Evolutionary conservation across 306 rosid species (phyloP).

Genomic region (Inga oerstediana): DNA sequence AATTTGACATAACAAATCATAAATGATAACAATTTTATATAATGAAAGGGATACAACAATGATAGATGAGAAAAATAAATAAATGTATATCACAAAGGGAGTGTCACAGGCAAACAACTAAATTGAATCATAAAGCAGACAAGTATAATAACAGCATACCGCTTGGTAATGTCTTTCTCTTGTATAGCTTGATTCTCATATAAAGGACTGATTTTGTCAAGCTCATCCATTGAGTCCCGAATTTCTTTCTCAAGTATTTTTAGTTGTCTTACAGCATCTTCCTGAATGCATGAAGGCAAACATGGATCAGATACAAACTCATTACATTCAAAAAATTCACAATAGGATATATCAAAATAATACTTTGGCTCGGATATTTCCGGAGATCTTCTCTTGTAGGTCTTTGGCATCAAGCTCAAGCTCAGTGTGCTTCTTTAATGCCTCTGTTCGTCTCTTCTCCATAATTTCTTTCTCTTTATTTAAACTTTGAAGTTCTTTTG

Average conservation of each 20-base stretch:
- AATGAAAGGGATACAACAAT: background rate
- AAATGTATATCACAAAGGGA: constrained; percentile 3
- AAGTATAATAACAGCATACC: constrained; percentile 52
- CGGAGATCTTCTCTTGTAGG: constrained; percentile 76
- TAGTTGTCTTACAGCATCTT: constrained; percentile 75
- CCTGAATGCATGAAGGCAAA: constrained; percentile 52
- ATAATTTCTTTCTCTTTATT: constrained; percentile 82
- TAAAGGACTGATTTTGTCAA: constrained; percentile 72
- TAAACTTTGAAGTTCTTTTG: constrained; percentile 80
- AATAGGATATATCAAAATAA: constrained; percentile 19
- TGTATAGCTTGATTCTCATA: constrained; percentile 65
- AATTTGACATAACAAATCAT: background rate
- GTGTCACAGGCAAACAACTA: background rate
- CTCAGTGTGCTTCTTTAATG: constrained; percentile 75
- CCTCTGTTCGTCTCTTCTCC: constrained; percentile 72
- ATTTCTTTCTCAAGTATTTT: constrained; percentile 69
- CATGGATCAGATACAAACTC: constrained; percentile 34
- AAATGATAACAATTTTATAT: background rate
- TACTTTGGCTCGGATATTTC: constrained; percentile 76
- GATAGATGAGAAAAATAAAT: background rate
- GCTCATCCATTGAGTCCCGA: constrained; percentile 72
- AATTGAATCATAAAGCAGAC: constrained; percentile 34
- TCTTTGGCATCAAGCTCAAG: constrained; percentile 96
- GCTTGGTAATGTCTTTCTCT: constrained; percentile 81
- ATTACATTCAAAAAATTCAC: constrained; percentile 22